These are phyloP conservation scores for Globisporangium acanthophoron DNA, from an alignment of 352 stramenopile genomes.

Conservation along the genomic window DNA sequence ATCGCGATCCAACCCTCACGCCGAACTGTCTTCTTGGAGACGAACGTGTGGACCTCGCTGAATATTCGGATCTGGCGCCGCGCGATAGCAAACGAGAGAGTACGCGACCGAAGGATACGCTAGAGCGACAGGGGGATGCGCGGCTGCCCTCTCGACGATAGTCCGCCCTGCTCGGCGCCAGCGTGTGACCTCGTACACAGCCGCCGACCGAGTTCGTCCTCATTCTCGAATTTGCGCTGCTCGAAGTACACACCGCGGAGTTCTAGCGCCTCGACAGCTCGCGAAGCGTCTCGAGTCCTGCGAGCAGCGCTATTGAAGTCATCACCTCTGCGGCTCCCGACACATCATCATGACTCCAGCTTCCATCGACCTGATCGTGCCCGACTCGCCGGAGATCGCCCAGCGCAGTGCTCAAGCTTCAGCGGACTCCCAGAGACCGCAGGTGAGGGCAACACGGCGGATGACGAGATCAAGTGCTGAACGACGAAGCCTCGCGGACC, in stretches of 20 bases:
- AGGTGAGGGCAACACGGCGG: neutral
- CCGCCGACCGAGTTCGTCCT: neutral
- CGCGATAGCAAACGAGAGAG: neutral
- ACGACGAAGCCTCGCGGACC: conserved; percentile 1
- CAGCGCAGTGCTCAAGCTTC: neutral
- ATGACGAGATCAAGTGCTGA: conserved; percentile 2
- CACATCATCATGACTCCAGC: neutral
- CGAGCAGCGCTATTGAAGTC: neutral
- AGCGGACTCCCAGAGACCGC: neutral
- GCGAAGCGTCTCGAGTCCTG: neutral
- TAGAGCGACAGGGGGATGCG: neutral
- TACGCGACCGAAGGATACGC: neutral
- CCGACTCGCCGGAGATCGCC: neutral
- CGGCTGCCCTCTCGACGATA: neutral
- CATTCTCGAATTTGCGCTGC: conserved; percentile 32
- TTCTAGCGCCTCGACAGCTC: neutral
- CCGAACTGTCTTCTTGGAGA: conserved; percentile 2
- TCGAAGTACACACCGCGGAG: conserved; percentile 5
- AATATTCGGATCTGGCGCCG: conserved; percentile 1
- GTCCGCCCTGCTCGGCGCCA: neutral
- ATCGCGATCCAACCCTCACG: neutral
- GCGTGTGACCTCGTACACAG: neutral
- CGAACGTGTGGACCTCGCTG: neutral
- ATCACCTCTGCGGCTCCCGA: neutral
- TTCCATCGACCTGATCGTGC: conserved; percentile 2